phyloP scores from a whole-genome alignment of 805 yeast genomes.

The Teunomyces funiuensis region DNA sequence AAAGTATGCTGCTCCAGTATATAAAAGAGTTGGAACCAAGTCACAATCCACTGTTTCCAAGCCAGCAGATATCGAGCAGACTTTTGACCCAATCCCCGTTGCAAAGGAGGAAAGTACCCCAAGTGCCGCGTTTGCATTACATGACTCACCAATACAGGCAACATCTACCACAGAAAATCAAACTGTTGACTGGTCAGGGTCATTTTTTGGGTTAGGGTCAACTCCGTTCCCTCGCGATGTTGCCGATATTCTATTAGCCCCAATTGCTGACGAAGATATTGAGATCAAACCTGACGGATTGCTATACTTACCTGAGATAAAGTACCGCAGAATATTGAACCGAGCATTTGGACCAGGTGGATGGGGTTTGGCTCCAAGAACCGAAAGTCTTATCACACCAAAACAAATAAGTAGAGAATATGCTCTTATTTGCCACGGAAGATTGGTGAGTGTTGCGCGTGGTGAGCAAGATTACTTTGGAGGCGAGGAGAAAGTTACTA shows the following conservation, averaged over 20 bases:
- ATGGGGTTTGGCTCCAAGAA: constrained; percentile 96
- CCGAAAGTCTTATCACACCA: constrained; percentile 75
- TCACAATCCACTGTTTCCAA: constrained; percentile 1
- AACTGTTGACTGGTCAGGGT: constrained; percentile 73
- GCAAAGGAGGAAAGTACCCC: neutral
- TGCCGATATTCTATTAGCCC: constrained; percentile 58
- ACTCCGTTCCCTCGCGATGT: constrained; percentile 68
- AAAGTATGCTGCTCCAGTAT: constrained; percentile 11
- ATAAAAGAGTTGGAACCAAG: constrained; percentile 8
- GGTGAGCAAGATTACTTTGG: constrained; percentile 94
- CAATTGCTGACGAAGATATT: constrained; percentile 68
- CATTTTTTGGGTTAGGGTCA: constrained; percentile 83
- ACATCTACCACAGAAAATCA: constrained; percentile 10
- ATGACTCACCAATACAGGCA: constrained; percentile 23
- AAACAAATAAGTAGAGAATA: constrained; percentile 84
- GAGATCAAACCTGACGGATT: constrained; percentile 97
- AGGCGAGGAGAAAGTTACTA: constrained; percentile 80
- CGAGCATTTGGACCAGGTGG: constrained; percentile 97
- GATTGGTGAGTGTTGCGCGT: constrained; percentile 86
- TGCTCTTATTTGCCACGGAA: constrained; percentile 82
- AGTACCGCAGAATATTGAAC: constrained; percentile 86
- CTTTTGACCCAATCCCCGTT: neutral
- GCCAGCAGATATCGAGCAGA: neutral
- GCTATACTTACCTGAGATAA: constrained; percentile 89
- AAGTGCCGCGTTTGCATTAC: constrained; percentile 11